phyloP scores from a whole-genome alignment of 768 basidiomycete genomes.

The Exsudoporus frostii region DNA sequence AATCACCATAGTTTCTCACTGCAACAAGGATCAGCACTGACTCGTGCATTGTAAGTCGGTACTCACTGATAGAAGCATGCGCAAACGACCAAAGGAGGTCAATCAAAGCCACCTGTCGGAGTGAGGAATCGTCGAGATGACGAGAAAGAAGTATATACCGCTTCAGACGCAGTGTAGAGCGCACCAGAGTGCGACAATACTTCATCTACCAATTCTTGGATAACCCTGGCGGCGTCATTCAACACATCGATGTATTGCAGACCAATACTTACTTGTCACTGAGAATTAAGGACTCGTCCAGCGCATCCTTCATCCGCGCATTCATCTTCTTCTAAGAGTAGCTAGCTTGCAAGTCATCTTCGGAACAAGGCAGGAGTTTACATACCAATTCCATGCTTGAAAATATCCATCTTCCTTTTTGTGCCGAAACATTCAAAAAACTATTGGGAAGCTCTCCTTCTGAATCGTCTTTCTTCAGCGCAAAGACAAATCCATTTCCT shows the following conservation, averaged over 20 bases:
- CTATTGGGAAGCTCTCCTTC: constrained; percentile 59
- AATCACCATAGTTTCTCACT: constrained; percentile 51
- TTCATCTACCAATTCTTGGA: constrained; percentile 70
- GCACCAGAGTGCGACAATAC: constrained; percentile 72
- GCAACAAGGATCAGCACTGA: not conserved
- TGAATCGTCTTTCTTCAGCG: constrained; percentile 56
- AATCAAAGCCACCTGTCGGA: constrained; percentile 68
- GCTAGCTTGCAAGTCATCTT: not conserved
- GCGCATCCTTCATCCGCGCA: constrained; percentile 82
- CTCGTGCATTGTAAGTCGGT: not conserved
- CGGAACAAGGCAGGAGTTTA: not conserved
- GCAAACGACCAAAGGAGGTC: constrained; percentile 93
- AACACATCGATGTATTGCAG: not conserved
- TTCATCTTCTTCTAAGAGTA: constrained; percentile 75
- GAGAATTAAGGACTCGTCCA: constrained; percentile 85
- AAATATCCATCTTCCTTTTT: constrained; percentile 72
- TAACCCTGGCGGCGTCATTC: constrained; percentile 49
- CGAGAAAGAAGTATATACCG: constrained; percentile 40
- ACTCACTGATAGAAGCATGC: constrained; percentile 74
- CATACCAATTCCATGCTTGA: constrained; percentile 79
- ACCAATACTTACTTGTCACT: constrained; percentile 62
- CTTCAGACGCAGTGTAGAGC: constrained; percentile 89
- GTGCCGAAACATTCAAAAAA: constrained; percentile 64
- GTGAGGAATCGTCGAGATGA: not conserved
- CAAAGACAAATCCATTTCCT: constrained; percentile 70